These are phyloP conservation scores for Coniochaeta pulveracea DNA, from an alignment of 2,329 filamentous ascomycete species.

Conservation along the genomic window DNA sequence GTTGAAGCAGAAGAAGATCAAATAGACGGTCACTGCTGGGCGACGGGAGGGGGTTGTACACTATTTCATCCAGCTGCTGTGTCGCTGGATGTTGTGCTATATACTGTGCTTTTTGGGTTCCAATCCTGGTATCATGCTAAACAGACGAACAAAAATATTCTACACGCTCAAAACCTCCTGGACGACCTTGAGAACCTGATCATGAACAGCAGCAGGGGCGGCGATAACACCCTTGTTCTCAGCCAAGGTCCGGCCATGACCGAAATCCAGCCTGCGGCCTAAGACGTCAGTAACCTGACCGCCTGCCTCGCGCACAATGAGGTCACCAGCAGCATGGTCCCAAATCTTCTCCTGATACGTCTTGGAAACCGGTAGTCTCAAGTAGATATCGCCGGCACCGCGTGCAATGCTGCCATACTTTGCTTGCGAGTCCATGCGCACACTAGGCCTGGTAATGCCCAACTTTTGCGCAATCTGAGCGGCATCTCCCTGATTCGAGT, in stretches of 20 bases:
- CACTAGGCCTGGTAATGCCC: constrained; percentile 78
- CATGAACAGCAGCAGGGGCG: constrained; percentile 66
- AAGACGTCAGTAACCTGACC: constrained; percentile 83
- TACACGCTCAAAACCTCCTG: constrained; percentile 56
- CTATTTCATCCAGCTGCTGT: constrained; percentile 8
- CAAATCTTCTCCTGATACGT: constrained; percentile 98
- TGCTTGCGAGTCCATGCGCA: constrained; percentile 95
- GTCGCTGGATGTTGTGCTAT: constrained; percentile 11
- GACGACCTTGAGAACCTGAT: constrained; percentile 67
- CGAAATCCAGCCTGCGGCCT: constrained; percentile 79
- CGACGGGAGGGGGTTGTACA: background rate
- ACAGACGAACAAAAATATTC: background rate
- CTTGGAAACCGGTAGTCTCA: constrained; percentile 68
- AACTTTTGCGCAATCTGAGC: constrained; percentile 73
- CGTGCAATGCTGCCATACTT: constrained; percentile 95
- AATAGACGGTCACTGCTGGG: constrained; percentile 40
- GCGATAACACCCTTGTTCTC: constrained; percentile 93
- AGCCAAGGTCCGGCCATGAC: constrained; percentile 70
- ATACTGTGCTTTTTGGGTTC: constrained; percentile 14
- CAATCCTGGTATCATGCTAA: background rate
- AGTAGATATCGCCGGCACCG: constrained; percentile 88
- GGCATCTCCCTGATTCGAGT: constrained; percentile 83
- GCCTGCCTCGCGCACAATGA: constrained; percentile 90
- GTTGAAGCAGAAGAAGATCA: constrained; percentile 96
- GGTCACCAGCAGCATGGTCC: constrained; percentile 92